Conservation (phyloP, 1,284 basidiomycete species). For the Dichomitus squalens region DNA sequence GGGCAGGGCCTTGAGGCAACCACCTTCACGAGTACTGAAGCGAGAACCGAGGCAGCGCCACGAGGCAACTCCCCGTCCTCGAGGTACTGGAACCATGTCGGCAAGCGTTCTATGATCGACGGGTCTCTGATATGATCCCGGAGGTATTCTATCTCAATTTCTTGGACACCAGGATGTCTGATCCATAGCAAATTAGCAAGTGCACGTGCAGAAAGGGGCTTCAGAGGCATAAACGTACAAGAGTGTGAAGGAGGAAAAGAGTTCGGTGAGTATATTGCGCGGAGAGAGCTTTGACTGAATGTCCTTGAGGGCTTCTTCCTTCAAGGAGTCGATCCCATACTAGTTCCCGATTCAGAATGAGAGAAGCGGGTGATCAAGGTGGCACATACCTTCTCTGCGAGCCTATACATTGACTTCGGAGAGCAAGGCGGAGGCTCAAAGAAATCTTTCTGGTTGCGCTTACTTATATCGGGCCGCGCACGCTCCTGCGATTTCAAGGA, state of each 20-base stretch:
- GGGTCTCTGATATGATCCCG: too few species aligned
- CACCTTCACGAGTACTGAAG: too few species aligned
- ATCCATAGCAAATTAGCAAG: too few species aligned
- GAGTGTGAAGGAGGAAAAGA: conserved; percentile 24
- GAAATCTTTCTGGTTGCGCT: background rate
- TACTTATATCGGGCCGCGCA: background rate
- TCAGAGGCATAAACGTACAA: too few species aligned
- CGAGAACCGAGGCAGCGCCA: too few species aligned
- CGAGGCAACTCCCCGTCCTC: too few species aligned
- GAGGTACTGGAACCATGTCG: too few species aligned
- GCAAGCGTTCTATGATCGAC: too few species aligned
- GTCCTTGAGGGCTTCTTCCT: conserved; percentile 9
- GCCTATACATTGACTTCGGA: conserved; percentile 26
- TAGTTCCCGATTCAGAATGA: background rate
- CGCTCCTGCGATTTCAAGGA: conserved; percentile 21
- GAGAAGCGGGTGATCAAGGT: background rate
- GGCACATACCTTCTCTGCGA: conserved; percentile 19
- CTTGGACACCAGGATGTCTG: too few species aligned
- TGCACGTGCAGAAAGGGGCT: too few species aligned
- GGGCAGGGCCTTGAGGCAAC: too few species aligned
- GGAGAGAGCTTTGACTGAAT: conserved; percentile 16
- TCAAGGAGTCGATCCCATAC: conserved; percentile 20
- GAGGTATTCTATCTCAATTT: too few species aligned
- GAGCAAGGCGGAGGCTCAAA: conserved; percentile 13
- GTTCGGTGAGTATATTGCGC: conserved; percentile 21